phyloP scores from a whole-genome alignment of 441 rosid genomes.

The Populus hybrid region DNA sequence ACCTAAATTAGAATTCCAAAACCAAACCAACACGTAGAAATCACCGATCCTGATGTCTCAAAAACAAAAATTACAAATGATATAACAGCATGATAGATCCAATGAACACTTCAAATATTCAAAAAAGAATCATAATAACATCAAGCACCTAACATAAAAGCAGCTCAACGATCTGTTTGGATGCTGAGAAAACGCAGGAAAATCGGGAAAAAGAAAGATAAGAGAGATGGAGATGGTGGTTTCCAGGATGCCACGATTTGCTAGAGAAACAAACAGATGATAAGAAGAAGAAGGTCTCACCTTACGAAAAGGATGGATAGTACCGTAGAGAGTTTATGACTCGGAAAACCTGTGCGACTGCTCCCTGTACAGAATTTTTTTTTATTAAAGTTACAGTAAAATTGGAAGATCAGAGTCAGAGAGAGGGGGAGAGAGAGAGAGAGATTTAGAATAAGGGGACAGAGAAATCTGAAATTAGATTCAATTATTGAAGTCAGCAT shows the following conservation, averaged over 20 bases:
- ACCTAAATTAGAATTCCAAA: constrained; percentile 2
- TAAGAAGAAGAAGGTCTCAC: not conserved
- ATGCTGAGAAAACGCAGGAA: not conserved
- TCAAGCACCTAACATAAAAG: not conserved
- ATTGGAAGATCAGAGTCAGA: not conserved
- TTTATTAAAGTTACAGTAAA: not conserved
- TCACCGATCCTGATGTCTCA: not conserved
- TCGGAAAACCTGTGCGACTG: not conserved
- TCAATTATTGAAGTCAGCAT: not conserved
- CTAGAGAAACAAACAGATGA: constrained; percentile 14
- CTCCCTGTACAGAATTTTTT: not conserved
- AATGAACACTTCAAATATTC: not conserved
- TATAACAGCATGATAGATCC: constrained; percentile 15
- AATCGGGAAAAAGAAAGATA: not conserved
- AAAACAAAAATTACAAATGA: no score
- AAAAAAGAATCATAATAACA: not conserved
- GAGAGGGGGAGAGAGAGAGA: not conserved
- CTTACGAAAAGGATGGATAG: not conserved
- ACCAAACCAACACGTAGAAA: constrained; percentile 3
- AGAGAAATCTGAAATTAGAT: not conserved
- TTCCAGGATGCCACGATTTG: not conserved
- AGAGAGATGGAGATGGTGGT: not conserved
- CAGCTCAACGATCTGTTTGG: not conserved
- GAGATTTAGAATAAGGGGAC: not conserved
- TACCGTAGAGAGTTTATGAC: not conserved